Evolutionary conservation across 2,329 filamentous ascomycete species (phyloP), one percentile per base, ranked within the genome.

Genomic region (Aspergillus fumigatiaffinis): DNA sequence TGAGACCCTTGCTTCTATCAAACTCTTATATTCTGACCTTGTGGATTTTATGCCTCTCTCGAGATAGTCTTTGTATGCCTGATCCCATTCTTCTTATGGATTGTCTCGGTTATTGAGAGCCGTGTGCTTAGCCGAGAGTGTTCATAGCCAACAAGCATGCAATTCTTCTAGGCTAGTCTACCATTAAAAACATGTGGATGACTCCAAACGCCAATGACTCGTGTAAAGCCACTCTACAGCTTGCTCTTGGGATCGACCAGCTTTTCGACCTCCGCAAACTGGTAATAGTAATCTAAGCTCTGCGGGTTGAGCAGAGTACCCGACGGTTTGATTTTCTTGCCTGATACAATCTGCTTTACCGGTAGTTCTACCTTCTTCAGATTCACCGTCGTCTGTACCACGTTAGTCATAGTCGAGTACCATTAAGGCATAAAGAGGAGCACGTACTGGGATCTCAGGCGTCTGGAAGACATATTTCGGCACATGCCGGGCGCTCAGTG

Each of bases 321-420:
- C 51, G 87, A 90, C 0, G 89, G 84, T 73, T 88, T 91, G 68
- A 94, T 84, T 25, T 77, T 83, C 64, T 86, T 85, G 0, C 90
- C 90, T 0, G 84, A 91, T 0, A 94, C 87, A 61, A 94, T 94
- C 68, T 90, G 87, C 76, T 94, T 94, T 29, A 94, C 88, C 0
- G 90, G 90, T 53, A 94, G 66, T 71, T 94, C 90, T 3, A 94
- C 90, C 73, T 94, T 94, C 72, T 94, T 94, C 51, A 90, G 74
- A 69, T 93, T 94, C 60, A 94, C 86, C 0, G 90, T 94, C 0
- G 87, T 89, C 86, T 91, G 50, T 9, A 9, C 3, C 21, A 53
- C 53, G 41, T 58, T 56, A 41, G 49, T 35, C 9, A 56, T 56
- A 29, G 49, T 35, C 9, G 51, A 58, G n/a, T 52, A 44, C 1